These are phyloP conservation scores for Tetradesmus lagerheimii DNA, from an alignment of 139 green algal genomes.

Conservation along the genomic window DNA sequence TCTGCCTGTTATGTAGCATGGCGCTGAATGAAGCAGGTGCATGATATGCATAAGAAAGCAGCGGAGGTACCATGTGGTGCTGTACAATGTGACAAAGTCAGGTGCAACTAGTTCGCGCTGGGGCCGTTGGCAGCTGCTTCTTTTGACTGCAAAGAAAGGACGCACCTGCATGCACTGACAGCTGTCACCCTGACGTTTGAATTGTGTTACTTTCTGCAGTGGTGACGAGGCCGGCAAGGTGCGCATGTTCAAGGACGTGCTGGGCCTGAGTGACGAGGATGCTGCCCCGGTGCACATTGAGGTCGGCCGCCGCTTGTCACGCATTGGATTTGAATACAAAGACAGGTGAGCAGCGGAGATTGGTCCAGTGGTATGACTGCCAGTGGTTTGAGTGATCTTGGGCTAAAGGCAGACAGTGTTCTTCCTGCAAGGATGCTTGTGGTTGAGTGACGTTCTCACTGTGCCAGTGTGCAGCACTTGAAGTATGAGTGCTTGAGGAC, in stretches of 20 bases:
- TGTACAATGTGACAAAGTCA: too few relatives aligned
- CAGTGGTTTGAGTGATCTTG: too few relatives aligned
- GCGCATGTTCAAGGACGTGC: constrained; percentile 85
- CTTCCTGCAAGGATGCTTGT: too few relatives aligned
- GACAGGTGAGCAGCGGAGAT: background rate
- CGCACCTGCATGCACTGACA: background rate
- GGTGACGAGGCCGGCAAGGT: constrained; percentile 76
- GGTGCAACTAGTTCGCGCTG: too few relatives aligned
- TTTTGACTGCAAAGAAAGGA: background rate
- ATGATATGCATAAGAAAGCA: too few relatives aligned
- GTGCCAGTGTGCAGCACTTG: too few relatives aligned
- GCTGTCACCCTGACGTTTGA: background rate
- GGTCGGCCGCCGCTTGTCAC: constrained; percentile 45
- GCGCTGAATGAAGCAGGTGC: too few relatives aligned
- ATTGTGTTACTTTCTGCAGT: constrained; percentile 43
- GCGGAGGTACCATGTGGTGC: too few relatives aligned
- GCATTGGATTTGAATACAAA: constrained; percentile 48
- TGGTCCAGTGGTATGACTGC: background rate
- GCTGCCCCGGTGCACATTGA: constrained; percentile 96
- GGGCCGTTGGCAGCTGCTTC: background rate
- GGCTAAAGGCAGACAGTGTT: too few relatives aligned
- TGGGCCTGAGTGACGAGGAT: constrained; percentile 92
- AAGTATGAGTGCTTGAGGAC: too few relatives aligned
- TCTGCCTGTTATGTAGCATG: too few relatives aligned
- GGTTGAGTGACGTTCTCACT: too few relatives aligned